A percentile compares a stretch with the other conserved stretches of the same genome.
These are phyloP conservation scores for Tylopilus intermedius DNA, from an alignment of 768 basidiomycete species.

Conservation along the genomic window DNA sequence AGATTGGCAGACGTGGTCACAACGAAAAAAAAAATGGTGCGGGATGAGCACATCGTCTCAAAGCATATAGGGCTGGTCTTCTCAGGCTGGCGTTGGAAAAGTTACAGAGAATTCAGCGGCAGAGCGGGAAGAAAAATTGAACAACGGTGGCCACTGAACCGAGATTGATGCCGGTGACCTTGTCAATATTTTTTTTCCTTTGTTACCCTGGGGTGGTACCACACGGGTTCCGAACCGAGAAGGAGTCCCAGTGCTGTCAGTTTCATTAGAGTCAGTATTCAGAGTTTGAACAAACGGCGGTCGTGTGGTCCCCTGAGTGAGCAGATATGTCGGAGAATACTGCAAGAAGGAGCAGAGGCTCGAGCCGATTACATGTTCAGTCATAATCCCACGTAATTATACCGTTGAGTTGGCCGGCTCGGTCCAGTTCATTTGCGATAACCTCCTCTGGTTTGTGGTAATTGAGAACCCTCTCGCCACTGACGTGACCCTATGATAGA, in stretches of 20 bases:
- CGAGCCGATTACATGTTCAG: constrained; percentile 19
- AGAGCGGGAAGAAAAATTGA: not conserved
- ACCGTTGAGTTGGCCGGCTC: not conserved
- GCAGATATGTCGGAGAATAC: constrained; percentile 4
- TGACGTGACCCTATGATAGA: not conserved
- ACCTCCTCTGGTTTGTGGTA: not conserved
- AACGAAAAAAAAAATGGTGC: not conserved
- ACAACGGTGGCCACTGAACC: not conserved
- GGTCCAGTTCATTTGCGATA: not conserved
- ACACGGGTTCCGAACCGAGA: not conserved
- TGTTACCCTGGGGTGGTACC: not conserved
- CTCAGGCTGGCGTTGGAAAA: too few relatives aligned
- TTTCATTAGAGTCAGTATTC: not conserved
- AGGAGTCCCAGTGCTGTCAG: not conserved
- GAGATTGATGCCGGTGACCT: constrained; percentile 1
- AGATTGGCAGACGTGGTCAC: too few relatives aligned
- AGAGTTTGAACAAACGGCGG: not conserved
- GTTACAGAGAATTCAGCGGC: not conserved
- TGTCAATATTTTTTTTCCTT: constrained; percentile 5
- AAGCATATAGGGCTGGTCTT: not conserved
- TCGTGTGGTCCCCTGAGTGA: not conserved
- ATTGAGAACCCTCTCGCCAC: not conserved
- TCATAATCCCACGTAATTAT: constrained; percentile 10
- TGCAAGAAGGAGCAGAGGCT: not conserved
- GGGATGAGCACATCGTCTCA: not conserved